Percentiles rank a stretch among this genome's conserved stretches.
Conservation (phyloP, 306 rosid genomes). For the Purshia tridentata region DNA sequence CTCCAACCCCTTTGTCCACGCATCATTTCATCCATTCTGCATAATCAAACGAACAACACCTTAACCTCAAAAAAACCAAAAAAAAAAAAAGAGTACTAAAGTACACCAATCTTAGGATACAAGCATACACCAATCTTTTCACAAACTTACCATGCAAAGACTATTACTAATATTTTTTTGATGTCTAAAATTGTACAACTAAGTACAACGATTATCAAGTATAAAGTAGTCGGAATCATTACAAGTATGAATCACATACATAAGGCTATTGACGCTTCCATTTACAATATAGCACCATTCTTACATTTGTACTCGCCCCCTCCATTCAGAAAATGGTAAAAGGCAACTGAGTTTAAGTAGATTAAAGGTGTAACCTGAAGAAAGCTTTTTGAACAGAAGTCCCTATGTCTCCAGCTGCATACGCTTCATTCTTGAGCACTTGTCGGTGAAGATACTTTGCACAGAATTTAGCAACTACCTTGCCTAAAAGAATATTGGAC, state of each 20-base stretch:
- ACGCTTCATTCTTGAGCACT: conserved; percentile 73
- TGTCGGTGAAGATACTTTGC: conserved; percentile 91
- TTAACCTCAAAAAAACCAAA: neutral
- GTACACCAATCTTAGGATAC: no score
- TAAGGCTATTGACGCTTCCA: neutral
- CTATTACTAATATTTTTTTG: neutral
- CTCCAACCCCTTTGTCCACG: conserved; percentile 99
- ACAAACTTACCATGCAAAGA: neutral
- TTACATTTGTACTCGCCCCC: neutral
- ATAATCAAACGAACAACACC: conserved; percentile 23
- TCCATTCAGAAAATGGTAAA: conserved; percentile 18
- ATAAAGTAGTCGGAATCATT: neutral
- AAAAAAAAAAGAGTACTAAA: no score
- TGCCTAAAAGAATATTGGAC: conserved; percentile 57
- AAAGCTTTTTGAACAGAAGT: conserved; percentile 75
- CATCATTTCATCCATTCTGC: conserved; percentile 99
- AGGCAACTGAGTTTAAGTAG: conserved; percentile 24
- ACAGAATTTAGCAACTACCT: conserved; percentile 97
- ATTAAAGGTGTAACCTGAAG: conserved; percentile 60
- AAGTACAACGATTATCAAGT: neutral
- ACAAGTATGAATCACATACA: neutral
- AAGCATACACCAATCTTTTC: neutral
- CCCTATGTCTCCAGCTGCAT: conserved; percentile 72
- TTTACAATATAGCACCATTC: neutral
- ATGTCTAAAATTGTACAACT: neutral